phyloP scores from a whole-genome alignment of 164 flowering plant species.

The Aristolochia contorta region DNA sequence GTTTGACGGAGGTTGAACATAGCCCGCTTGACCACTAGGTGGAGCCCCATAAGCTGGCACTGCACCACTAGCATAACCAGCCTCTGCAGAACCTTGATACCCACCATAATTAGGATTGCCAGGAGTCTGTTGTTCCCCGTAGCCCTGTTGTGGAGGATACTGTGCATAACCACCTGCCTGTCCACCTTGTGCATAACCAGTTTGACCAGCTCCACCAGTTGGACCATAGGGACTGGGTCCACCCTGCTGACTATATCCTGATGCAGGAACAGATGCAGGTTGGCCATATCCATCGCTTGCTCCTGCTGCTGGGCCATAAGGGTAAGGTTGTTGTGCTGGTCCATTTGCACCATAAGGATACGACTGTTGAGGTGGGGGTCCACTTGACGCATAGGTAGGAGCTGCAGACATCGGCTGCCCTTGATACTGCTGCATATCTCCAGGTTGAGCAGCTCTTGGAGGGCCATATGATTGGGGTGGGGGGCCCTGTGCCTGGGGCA shows the following conservation, averaged over 20 bases:
- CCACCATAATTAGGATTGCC: constrained; percentile 36
- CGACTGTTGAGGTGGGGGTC: constrained; percentile 40
- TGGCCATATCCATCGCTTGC: constrained; percentile 49
- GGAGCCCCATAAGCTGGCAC: constrained; percentile 35
- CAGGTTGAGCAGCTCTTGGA: constrained; percentile 50
- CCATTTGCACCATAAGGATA: constrained; percentile 49
- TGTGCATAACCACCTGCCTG: constrained; percentile 45
- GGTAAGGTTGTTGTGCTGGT: constrained; percentile 44
- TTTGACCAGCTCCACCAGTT: constrained; percentile 27
- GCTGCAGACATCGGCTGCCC: constrained; percentile 25
- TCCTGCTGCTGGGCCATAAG: constrained; percentile 43
- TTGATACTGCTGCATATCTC: constrained; percentile 48
- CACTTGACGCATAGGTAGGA: constrained; percentile 42
- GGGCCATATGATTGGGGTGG: constrained; percentile 54
- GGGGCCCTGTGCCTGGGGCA: constrained; percentile 39
- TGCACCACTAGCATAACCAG: constrained; percentile 13
- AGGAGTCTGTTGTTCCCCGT: constrained; percentile 48
- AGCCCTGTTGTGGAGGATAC: constrained; percentile 50
- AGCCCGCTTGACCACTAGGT: constrained; percentile 31
- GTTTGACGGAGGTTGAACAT: constrained; percentile 40
- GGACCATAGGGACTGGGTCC: constrained; percentile 17
- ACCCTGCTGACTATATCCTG: constrained; percentile 29
- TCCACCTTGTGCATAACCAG: constrained; percentile 40
- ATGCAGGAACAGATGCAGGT: constrained; percentile 30
- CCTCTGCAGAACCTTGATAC: constrained; percentile 46